Conservation (phyloP, 139 green algal species). For the Volvox reticuliferus region DNA sequence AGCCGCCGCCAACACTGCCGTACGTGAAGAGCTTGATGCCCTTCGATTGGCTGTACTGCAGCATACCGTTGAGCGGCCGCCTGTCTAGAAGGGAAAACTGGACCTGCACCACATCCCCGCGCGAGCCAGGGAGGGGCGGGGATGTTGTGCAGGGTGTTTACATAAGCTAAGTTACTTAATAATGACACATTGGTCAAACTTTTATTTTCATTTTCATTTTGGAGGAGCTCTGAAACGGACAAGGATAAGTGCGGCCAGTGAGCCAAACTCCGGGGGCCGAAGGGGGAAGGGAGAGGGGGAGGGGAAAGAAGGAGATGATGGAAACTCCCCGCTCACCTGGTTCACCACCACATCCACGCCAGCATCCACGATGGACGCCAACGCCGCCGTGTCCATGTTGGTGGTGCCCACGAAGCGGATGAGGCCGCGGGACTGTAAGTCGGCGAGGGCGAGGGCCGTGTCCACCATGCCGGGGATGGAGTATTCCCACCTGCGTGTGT, state of each 20-base stretch:
- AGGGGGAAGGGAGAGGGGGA: too few relatives aligned
- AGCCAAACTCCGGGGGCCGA: too few relatives aligned
- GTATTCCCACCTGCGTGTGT: constrained; percentile 65
- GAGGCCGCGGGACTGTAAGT: constrained; percentile 61
- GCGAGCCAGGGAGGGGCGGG: too few relatives aligned
- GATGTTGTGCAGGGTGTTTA: background rate
- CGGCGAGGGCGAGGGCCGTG: constrained; percentile 64
- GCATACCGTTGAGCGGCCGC: constrained; percentile 70
- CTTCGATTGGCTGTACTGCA: constrained; percentile 55
- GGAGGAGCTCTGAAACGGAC: too few relatives aligned
- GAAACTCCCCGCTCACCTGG: constrained; percentile 59
- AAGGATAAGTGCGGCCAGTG: too few relatives aligned
- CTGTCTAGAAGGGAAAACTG: constrained; percentile 85
- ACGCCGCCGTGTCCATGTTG: constrained; percentile 75
- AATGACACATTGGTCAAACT: too few relatives aligned
- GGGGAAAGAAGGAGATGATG: too few relatives aligned
- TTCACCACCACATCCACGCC: constrained; percentile 70
- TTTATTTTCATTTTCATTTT: too few relatives aligned
- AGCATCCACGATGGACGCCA: constrained; percentile 71
- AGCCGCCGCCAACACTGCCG: constrained; percentile 65
- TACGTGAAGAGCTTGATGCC: constrained; percentile 71
- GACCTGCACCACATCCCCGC: constrained; percentile 58
- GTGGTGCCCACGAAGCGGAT: constrained; percentile 70
- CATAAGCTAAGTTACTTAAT: too few relatives aligned
- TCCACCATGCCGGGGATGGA: constrained; percentile 69